These are phyloP conservation scores for Lithohypha guttulata DNA, from an alignment of 2,329 filamentous ascomycete genomes.

Conservation along the genomic window DNA sequence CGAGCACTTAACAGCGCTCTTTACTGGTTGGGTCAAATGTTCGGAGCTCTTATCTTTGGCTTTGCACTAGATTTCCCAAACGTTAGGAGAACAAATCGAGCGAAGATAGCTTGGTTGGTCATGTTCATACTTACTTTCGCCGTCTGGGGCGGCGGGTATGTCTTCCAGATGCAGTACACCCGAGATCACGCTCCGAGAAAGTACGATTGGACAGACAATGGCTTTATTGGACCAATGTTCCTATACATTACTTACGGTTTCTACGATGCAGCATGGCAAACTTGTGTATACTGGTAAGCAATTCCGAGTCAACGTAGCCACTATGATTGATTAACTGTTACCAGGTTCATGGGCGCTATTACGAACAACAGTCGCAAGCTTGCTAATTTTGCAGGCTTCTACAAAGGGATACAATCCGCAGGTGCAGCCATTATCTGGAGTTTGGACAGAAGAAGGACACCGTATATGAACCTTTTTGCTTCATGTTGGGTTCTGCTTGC, in stretches of 20 bases:
- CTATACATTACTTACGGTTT: constrained; percentile 83
- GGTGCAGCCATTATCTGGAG: constrained; percentile 53
- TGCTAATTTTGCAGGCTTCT: constrained; percentile 84
- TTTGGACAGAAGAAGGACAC: constrained; percentile 28
- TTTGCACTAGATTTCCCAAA: constrained; percentile 52
- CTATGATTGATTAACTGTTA: too few species aligned
- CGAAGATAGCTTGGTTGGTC: constrained; percentile 50
- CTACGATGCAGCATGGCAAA: constrained; percentile 83
- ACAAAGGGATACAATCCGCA: constrained; percentile 84
- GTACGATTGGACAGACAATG: constrained; percentile 55
- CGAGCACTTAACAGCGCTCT: constrained; percentile 62
- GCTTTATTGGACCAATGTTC: constrained; percentile 69
- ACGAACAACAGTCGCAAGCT: constrained; percentile 87
- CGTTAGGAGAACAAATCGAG: constrained; percentile 52
- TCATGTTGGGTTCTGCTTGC: constrained; percentile 65
- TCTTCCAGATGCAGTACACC: constrained; percentile 54
- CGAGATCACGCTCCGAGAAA: constrained; percentile 30
- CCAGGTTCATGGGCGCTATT: constrained; percentile 84
- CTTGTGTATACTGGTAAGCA: constrained; percentile 81
- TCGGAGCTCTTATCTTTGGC: constrained; percentile 63
- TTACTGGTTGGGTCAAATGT: constrained; percentile 70
- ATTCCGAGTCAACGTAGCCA: too few species aligned
- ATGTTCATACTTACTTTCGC: constrained; percentile 61
- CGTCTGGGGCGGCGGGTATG: constrained; percentile 73
- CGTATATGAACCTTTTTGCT: constrained; percentile 61